Base-by-base conservation (phyloP, 2,329 filamentous ascomycete species). In the Raffaelea albimanens region DNA sequence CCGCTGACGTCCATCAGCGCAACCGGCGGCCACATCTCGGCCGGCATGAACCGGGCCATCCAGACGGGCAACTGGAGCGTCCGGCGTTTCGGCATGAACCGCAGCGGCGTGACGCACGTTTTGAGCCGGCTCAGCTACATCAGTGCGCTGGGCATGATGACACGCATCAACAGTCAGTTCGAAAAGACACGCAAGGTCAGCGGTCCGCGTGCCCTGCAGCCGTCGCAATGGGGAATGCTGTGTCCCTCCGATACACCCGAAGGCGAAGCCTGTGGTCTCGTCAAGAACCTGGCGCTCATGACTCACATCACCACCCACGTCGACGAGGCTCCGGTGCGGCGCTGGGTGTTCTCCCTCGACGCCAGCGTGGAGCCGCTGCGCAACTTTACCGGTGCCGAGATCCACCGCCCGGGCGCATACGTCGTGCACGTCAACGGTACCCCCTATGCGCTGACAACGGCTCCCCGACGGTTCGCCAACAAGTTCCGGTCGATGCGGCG, bases 141-240 rank as follows among this genome's bases (percentile, higher is more conserved):
- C 63, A 87, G 85, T 53, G 93, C 93, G 23, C 78, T 98, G 23
- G 94, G 94, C 53, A 98, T 98, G 94, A 98, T 98, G 93, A 98
- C 93, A 14, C 79, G 93, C 64, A 97, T 98, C 59, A 93, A 85
- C 64, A 94, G 87, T 75, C 93, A 98, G 69, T 98, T 98, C 60
- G 93, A 98, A 63, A 98, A 98, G 75, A 97, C 93, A 2, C 75
- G 93, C 57, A 98, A 98, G 67, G 90, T 98, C 52, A 90, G 84
- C 61, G 94, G 94, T 55, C 93, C 94, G 58, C 83, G 93, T 76
- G 93, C 94, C 18, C 73, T 98, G 43, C 93, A 98, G 61, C 90
- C 93, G 7, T 98, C 93, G 1, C 93, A 98, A 57, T 98, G 95
- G 70, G 93, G 93, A 57, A 96, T 98, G 90, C 73, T 98, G 47